These are phyloP conservation scores for Copromyces sp. DNA, from an alignment of 495 filamentous ascomycete genomes.

Conservation along the genomic window DNA sequence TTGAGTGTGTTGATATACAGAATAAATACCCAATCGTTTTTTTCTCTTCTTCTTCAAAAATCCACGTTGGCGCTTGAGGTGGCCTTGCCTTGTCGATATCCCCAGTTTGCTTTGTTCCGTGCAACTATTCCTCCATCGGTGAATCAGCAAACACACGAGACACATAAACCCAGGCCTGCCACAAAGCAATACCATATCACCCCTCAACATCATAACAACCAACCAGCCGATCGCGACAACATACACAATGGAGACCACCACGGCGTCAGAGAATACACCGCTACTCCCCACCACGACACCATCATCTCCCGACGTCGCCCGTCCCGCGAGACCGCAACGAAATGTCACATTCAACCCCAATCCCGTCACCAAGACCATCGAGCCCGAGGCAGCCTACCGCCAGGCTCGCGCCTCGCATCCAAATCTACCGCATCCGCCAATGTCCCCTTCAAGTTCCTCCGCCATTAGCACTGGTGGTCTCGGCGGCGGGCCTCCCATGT, in stretches of 20 bases:
- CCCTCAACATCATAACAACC: not conserved
- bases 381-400: slow-evolving; percentile 27
- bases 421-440: slow-evolving; percentile 4
- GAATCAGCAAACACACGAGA: not conserved
- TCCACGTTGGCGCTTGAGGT: not conserved
- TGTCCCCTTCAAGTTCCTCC: slow-evolving; percentile 9
- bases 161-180: not conserved
- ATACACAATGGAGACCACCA: slow-evolving; percentile 12
- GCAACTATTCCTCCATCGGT: not conserved
- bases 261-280: slow-evolving; percentile 22
- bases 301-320: slow-evolving; percentile 23
- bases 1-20: not conserved
- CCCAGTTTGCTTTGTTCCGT: not conserved
- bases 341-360: slow-evolving; percentile 43
- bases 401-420: slow-evolving; percentile 1
- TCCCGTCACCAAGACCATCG: slow-evolving; percentile 39
- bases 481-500: slow-evolving; percentile 49
- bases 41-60: not conserved
- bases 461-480: slow-evolving; percentile 20
- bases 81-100: not conserved
- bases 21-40: not conserved
- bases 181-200: not conserved
- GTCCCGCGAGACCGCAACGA: slow-evolving; percentile 26
- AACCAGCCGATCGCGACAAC: not conserved
- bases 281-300: slow-evolving; percentile 20